Base-by-base conservation (phyloP, 257 asterid genomes). In the Solanum okadae region DNA sequence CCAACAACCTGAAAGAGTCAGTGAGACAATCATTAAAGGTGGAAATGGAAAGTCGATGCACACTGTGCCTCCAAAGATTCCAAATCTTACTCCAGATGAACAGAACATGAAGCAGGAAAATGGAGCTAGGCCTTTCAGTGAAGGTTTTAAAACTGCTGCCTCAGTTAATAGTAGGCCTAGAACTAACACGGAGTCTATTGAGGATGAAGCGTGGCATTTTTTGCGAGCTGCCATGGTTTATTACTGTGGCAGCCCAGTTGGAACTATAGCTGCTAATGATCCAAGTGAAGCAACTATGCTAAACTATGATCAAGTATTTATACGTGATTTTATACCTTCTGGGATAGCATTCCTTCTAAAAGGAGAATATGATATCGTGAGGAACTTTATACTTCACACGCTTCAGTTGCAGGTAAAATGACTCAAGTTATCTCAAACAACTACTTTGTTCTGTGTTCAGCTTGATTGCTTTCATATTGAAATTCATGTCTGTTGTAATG, bases 251-350 rank as follows among this genome's bases (percentile, higher is more conserved):
- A 91, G 85, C 83, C 97, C 99, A 33, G 88, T 96, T 87, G 98
- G 99, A 70, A 96, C 99, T 4, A 95, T 96, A 86, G 99, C 99
- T 89, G 99, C 99, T 86, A 96, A 96, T 88, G 99, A 94, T 91
- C 95, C 98, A 67, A 92, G 93, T 87, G 95, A 93, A 91, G 90
- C 96, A 11, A 93, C 90, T 86, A 89, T 85, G 35, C 96, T 94
- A 85, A 95, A 96, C 93, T 96, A 96, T 88, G 99, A 96, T 92
- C 99, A 94, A 92, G 97, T 96, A 86, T 96, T 95, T 87, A 94
- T 96, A 73, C 96, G 98, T 61, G 99, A 96, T 89, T 96, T 96
- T 76, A 90, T 96, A 87, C 98, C 99, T 86, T 96, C 99, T 72
- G 98, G 97, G 76, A 92, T 95, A 18, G 99, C 98, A 65, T 96